Conservation (phyloP, 805 yeast species). For the Sungouiozyma ichnusensis region DNA sequence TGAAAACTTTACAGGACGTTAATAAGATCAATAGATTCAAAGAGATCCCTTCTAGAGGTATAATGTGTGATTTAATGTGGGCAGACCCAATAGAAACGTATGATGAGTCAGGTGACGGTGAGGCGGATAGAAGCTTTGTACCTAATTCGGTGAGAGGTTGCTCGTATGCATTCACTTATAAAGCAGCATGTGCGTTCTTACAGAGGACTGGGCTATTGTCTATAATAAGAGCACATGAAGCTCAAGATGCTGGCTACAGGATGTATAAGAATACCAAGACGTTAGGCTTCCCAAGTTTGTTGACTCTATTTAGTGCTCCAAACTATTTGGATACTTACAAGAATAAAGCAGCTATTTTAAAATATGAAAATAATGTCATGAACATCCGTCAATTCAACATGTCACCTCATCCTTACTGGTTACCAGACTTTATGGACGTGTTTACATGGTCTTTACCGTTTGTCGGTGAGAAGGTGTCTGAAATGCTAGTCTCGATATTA, state of each 20-base stretch:
- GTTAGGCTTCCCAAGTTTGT: constrained; percentile 79
- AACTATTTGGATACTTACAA: constrained; percentile 86
- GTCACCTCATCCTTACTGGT: constrained; percentile 93
- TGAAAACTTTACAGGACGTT: constrained; percentile 59
- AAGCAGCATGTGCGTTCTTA: constrained; percentile 70
- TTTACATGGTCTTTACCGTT: constrained; percentile 96
- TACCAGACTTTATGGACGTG: constrained; percentile 95
- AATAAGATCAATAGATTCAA: constrained; percentile 64
- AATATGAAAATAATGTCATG: constrained; percentile 86
- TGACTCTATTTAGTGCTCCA: constrained; percentile 92
- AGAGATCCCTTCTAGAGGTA: constrained; percentile 88
- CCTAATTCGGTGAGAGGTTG: constrained; percentile 81
- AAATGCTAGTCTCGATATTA: constrained; percentile 79
- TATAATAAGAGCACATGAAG: constrained; percentile 93
- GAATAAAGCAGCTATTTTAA: constrained; percentile 89
- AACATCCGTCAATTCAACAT: constrained; percentile 89
- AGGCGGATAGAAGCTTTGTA: constrained; percentile 30
- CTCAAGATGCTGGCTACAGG: constrained; percentile 94
- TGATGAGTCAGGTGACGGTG: constrained; percentile 43
- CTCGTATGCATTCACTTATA: constrained; percentile 79
- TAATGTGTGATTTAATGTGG: constrained; percentile 94
- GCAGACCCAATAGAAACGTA: constrained; percentile 91
- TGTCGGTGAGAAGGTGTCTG: constrained; percentile 93
- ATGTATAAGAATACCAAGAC: constrained; percentile 80
- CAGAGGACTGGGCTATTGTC: constrained; percentile 68